A percentile compares a stretch with the other conserved stretches of the same genome.
Conservation (phyloP, 306 rosid species). For the Cotoneaster glaucophyllus region DNA sequence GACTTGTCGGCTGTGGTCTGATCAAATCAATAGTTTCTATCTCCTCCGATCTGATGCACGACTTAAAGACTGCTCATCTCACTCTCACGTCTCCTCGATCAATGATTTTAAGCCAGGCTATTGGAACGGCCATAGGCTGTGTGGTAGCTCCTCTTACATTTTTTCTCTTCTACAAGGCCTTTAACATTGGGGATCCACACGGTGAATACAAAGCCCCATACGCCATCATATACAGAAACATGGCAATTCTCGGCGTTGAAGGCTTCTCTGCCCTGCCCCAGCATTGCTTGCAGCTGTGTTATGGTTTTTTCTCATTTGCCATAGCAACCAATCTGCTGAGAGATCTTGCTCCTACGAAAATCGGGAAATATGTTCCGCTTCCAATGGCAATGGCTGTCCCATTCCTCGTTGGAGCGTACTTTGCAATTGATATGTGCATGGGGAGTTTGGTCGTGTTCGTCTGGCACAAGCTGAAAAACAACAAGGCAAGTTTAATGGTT, state of each 20-base stretch:
- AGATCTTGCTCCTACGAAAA: conserved; percentile 47
- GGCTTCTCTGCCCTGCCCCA: conserved; percentile 88
- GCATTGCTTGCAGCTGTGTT: conserved; percentile 84
- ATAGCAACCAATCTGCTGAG: conserved; percentile 65
- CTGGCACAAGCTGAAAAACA: conserved; percentile 57
- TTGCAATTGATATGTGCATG: conserved; percentile 90
- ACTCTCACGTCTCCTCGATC: conserved; percentile 90
- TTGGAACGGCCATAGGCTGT: conserved; percentile 90
- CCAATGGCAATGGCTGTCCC: conserved; percentile 99
- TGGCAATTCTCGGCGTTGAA: conserved; percentile 89
- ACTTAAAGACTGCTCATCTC: conserved; percentile 88
- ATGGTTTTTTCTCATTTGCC: conserved; percentile 72
- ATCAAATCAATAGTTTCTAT: conserved; percentile 89
- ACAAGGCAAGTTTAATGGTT: conserved; percentile 60
- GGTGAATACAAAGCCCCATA: conserved; percentile 95
- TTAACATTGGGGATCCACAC: conserved; percentile 74
- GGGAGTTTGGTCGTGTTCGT: conserved; percentile 74
- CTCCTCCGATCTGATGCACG: conserved; percentile 96
- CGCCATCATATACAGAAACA: conserved; percentile 86
- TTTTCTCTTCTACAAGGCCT: conserved; percentile 88
- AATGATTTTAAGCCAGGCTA: conserved; percentile 90
- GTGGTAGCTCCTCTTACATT: conserved; percentile 85
- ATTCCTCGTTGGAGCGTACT: conserved; percentile 86
- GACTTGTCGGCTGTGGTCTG: conserved; percentile 90
- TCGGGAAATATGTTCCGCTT: conserved; percentile 73